Conservation (phyloP, 306 rosid species). For the Malus domestica region ASM211411v1 NC_041792.1:21617907-21618406, state of each 20-base stretch:
- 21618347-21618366: neutral
- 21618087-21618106: neutral
- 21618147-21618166: neutral
- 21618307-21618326: neutral
- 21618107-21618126: neutral
- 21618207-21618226: slow-evolving; percentile 37
- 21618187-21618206: slow-evolving; percentile 50
- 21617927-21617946: too few species aligned
- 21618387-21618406: neutral
- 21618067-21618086: neutral
- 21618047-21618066: neutral
- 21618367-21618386: too few species aligned
- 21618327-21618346: neutral
- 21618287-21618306: neutral
- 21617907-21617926: too few species aligned
- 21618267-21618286: slow-evolving; percentile 43
- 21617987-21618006: accelerated
- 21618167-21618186: slow-evolving; percentile 6
- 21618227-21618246: slow-evolving; percentile 28
- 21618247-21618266: slow-evolving; percentile 3
- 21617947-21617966: too few species aligned
- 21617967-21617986: too few species aligned
- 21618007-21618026: too few species aligned
- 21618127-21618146: neutral
- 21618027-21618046: too few species aligned